Conservation (phyloP, 768 basidiomycete genomes). For the Pulveroboletus sp. region DNA sequence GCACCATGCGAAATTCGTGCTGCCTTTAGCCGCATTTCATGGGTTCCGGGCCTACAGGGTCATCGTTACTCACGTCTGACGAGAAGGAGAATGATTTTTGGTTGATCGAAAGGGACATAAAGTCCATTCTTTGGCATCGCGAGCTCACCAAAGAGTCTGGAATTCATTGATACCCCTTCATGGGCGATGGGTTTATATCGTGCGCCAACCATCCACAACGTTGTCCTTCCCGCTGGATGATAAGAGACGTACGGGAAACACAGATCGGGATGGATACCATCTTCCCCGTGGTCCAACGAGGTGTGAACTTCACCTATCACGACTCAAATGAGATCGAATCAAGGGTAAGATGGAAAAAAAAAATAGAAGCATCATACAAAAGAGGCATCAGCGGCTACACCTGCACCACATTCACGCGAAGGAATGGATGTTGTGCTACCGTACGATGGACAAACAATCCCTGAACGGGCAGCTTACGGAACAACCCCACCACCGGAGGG, state of each 20-base stretch:
- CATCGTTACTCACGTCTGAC: neutral
- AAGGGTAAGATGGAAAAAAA: constrained; percentile 3
- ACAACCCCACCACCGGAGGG: constrained; percentile 15
- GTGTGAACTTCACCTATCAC: constrained; percentile 10
- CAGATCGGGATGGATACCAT: constrained; percentile 2
- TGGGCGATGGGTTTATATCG: constrained; percentile 1
- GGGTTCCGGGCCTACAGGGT: neutral
- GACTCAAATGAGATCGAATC: constrained; percentile 11
- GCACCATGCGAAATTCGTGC: constrained; percentile 1
- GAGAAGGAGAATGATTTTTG: neutral
- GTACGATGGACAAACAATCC: neutral
- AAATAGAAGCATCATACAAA: neutral
- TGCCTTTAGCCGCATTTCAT: neutral
- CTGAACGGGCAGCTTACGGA: constrained; percentile 18
- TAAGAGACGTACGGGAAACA: neutral
- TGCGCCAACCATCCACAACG: neutral
- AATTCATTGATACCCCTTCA: neutral
- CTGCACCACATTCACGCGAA: constrained; percentile 5
- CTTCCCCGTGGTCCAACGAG: neutral
- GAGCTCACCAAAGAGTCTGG: neutral
- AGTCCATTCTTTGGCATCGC: neutral
- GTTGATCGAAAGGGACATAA: constrained; percentile 3
- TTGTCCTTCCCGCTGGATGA: neutral
- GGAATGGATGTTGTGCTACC: neutral
- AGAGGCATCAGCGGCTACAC: constrained; percentile 7